Base-by-base conservation (phyloP, 129 eudicot species). In the Silybum marianum region DNA sequence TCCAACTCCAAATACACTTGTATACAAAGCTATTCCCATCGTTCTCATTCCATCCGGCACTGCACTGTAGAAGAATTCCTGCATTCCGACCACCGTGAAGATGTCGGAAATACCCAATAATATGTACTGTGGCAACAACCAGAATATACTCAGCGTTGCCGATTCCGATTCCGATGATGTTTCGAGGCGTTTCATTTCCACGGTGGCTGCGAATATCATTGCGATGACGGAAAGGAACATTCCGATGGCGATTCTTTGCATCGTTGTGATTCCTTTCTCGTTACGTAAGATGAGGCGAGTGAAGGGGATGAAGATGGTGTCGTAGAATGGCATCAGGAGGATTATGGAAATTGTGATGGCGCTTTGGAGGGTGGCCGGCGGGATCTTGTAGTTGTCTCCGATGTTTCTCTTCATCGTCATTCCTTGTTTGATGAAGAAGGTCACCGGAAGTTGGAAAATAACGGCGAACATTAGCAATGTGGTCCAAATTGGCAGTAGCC, bases 31-130 rank as follows among this genome's bases (percentile, higher is more conserved):
- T 1, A 96, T 93, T 32, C 99, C 99, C 95, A 93, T 88, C 30
- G 99, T 96, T 71, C 93, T 81, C 99, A 93, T 93, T 9, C 88
- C 86, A 16, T 69, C 72, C 0, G 99, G 99, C 3, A 96, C 99
- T 78, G 92, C 99, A 9, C 91, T 84, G 69, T 96, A 96, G 76
- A 96, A 96, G 40, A 91, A 96, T 80, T 95, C 97, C 65, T 96
- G 99, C 99, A 96, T 93, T 36, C 98, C 99, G 14, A 96, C 98
- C 19, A 96, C 98, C 0, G 99, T 96, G 24, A 96, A 96, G 67
- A 96, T 93, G 73, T 96, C 99, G 0, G 98, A 91, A 38, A 96
- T 88, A 0, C 99, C 99, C 80, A 96, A 38, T 3, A 93, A 23
- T 3, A 96, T 74, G 72, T 93, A 96, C 73, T 96, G 99, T 0